Percentiles rank a stretch among this genome's conserved stretches.
phyloP scores from a whole-genome alignment of 345 rosid genomes.

The Arabidopsis arenosa region DNA sequence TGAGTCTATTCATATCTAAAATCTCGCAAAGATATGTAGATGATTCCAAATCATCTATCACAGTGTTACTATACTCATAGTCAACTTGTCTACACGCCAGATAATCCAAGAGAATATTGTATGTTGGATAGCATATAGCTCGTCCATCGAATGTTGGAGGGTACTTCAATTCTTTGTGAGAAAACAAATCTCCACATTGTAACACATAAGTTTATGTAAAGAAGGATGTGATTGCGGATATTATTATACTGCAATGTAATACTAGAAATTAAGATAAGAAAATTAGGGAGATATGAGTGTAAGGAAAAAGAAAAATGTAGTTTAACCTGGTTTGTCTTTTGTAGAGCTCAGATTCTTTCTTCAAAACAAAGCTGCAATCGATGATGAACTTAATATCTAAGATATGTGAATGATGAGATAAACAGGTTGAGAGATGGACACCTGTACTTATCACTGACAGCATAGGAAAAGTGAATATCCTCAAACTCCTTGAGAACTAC shows the following conservation, averaged over 20 bases:
- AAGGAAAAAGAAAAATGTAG: neutral
- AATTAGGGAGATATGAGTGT: neutral
- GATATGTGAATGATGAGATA: slow-evolving; percentile 5
- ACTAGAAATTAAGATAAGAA: neutral
- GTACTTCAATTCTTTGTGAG: slow-evolving; percentile 65
- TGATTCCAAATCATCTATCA: neutral
- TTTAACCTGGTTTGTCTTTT: slow-evolving; percentile 71
- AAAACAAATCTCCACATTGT: slow-evolving; percentile 82
- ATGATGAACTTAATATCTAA: slow-evolving; percentile 29
- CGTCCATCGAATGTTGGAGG: slow-evolving; percentile 90
- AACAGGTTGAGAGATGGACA: slow-evolving; percentile 34
- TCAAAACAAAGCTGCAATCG: slow-evolving; percentile 74
- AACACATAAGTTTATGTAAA: slow-evolving; percentile 72
- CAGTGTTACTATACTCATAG: slow-evolving; percentile 59
- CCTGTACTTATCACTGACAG: slow-evolving; percentile 97
- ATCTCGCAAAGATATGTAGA: neutral
- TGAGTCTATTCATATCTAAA: neutral
- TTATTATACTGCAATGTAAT: slow-evolving; percentile 56
- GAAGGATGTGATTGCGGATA: slow-evolving; percentile 69
- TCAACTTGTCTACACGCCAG: slow-evolving; percentile 97
- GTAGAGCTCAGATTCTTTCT: slow-evolving; percentile 61
- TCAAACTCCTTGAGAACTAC: slow-evolving; percentile 71
- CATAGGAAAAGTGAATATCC: slow-evolving; percentile 75
- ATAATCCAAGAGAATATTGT: slow-evolving; percentile 79
- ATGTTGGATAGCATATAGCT: slow-evolving; percentile 83